These are phyloP conservation scores for Cutaneotrichosporon sp. DNA, from an alignment of 1,284 basidiomycete genomes.

Conservation along the genomic window DNA sequence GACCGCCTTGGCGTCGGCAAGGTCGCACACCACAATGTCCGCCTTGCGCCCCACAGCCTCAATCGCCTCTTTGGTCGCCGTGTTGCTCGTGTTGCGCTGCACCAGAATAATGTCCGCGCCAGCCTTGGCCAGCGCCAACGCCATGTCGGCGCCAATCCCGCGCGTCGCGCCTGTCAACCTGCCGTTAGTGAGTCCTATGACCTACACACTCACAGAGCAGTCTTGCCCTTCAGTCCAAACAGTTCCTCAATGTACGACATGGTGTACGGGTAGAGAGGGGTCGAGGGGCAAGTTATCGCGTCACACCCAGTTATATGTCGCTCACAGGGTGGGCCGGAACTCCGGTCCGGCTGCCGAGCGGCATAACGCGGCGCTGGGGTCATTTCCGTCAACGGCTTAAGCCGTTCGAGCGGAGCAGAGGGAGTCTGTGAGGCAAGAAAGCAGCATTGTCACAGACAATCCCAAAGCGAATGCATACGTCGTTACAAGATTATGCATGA, in stretches of 20 bases:
- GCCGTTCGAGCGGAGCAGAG: too few species aligned
- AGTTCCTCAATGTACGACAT: constrained; percentile 44
- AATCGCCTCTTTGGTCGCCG: constrained; percentile 57
- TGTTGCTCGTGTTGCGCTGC: constrained; percentile 58
- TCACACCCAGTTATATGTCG: too few species aligned
- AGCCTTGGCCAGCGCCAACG: constrained; percentile 52
- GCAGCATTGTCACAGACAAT: too few species aligned
- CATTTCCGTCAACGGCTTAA: too few species aligned
- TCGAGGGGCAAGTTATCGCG: not conserved
- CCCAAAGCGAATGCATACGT: too few species aligned
- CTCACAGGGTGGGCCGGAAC: not conserved
- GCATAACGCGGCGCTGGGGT: not conserved
- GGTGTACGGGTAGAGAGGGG: constrained; percentile 1
- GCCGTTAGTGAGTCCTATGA: not conserved
- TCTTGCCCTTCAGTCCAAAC: constrained; percentile 50
- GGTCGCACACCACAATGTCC: constrained; percentile 64
- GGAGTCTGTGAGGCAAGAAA: too few species aligned
- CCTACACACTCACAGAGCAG: constrained; percentile 46
- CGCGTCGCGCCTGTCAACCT: constrained; percentile 48
- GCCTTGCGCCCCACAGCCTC: constrained; percentile 44
- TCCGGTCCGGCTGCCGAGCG: constrained; percentile 8
- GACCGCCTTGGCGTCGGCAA: constrained; percentile 64
- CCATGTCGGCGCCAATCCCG: constrained; percentile 46
- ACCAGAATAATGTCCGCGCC: constrained; percentile 79
- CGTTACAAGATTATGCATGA: too few species aligned